Evolutionary conservation across 768 basidiomycete genomes (phyloP).

Genomic region (Boletus bicolor): DNA sequence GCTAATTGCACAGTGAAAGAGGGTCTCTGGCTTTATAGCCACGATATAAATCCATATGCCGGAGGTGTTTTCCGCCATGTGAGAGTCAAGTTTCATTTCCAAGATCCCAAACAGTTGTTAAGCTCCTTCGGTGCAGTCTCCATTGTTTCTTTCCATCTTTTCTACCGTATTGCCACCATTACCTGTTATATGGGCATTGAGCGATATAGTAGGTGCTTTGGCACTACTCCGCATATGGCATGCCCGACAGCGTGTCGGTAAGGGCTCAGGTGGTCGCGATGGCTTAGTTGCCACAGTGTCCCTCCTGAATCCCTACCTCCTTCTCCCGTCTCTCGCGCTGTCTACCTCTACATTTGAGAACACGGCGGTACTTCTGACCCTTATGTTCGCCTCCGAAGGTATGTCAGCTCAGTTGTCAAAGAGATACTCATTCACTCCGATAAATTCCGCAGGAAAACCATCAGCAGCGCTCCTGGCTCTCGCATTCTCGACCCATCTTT

Average conservation of each 20-base stretch:
- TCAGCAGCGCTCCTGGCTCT: slow-evolving; percentile 61
- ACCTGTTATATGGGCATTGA: slow-evolving; percentile 65
- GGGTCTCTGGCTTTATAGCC: slow-evolving; percentile 75
- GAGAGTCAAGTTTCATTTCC: slow-evolving; percentile 26
- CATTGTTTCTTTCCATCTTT: slow-evolving; percentile 73
- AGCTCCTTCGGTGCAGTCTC: slow-evolving; percentile 52
- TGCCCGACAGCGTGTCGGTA: slow-evolving; percentile 49
- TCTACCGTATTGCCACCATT: slow-evolving; percentile 62
- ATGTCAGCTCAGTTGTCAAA: slow-evolving; percentile 7
- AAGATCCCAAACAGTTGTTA: neutral
- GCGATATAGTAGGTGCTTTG: slow-evolving; percentile 67
- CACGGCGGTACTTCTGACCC: slow-evolving; percentile 56
- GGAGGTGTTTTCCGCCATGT: slow-evolving; percentile 88
- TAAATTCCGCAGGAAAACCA: slow-evolving; percentile 45
- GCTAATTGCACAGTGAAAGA: slow-evolving; percentile 64
- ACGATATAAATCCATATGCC: slow-evolving; percentile 83
- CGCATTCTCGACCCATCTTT: slow-evolving; percentile 69
- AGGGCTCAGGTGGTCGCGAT: slow-evolving; percentile 45
- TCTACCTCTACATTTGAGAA: slow-evolving; percentile 87
- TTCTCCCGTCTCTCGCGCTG: slow-evolving; percentile 74
- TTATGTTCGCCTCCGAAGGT: slow-evolving; percentile 75
- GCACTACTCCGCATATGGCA: slow-evolving; percentile 68
- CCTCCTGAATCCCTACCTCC: slow-evolving; percentile 85
- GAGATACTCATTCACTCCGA: neutral
- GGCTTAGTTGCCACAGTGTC: slow-evolving; percentile 63